phyloP scores from a whole-genome alignment of 2,329 filamentous ascomycete genomes.

The Alternaria panax region DNA sequence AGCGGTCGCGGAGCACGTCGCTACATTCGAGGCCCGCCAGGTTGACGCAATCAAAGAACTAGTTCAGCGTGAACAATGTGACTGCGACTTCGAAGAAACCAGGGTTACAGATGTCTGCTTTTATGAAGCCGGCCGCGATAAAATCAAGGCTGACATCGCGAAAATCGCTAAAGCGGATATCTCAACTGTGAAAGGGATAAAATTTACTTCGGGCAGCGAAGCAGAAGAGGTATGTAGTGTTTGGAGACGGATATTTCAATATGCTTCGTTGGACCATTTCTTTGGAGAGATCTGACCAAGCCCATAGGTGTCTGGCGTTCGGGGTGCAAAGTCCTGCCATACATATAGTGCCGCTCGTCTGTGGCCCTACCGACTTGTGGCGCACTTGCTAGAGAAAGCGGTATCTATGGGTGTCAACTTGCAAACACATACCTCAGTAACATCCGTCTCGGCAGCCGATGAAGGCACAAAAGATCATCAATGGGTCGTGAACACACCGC shows the following conservation, averaged over 20 bases:
- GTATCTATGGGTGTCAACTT: slow-evolving; percentile 17
- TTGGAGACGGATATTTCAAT: neutral
- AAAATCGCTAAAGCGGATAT: slow-evolving; percentile 11
- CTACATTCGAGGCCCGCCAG: slow-evolving; percentile 22
- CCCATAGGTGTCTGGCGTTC: slow-evolving; percentile 15
- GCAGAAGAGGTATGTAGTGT: slow-evolving; percentile 17
- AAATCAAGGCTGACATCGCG: slow-evolving; percentile 11
- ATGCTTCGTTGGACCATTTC: neutral
- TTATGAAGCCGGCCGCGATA: slow-evolving; percentile 8
- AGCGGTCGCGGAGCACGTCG: slow-evolving; percentile 19
- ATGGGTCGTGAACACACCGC: slow-evolving; percentile 15
- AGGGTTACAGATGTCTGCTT: slow-evolving; percentile 18
- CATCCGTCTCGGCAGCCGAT: neutral
- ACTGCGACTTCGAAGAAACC: slow-evolving; percentile 24
- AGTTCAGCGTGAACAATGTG: slow-evolving; percentile 13
- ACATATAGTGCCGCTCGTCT: slow-evolving; percentile 20
- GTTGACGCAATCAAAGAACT: slow-evolving; percentile 15
- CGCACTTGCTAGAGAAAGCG: slow-evolving; percentile 15
- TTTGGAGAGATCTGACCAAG: neutral
- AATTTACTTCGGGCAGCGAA: slow-evolving; percentile 5
- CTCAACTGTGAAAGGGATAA: slow-evolving; percentile 14
- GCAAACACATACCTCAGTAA: slow-evolving; percentile 20
- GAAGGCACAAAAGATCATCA: neutral
- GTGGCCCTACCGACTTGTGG: slow-evolving; percentile 17
- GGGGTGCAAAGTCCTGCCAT: slow-evolving; percentile 18